Evolutionary conservation across 2,329 filamentous ascomycete species (phyloP).

Genomic region (Ophiosphaerella narmari): DNA sequence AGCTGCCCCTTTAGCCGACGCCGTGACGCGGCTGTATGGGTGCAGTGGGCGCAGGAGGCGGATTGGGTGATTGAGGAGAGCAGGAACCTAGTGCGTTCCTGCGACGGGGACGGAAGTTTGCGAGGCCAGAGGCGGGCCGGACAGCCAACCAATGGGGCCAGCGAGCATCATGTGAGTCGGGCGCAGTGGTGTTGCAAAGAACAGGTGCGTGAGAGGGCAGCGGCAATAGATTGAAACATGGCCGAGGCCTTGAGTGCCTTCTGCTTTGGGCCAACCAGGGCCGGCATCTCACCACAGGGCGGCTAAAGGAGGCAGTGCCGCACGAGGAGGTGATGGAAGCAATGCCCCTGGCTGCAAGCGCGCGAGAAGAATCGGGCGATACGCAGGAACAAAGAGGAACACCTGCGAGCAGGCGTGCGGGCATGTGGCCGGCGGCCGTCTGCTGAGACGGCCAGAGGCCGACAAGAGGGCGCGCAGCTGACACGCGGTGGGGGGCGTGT

Average conservation of each 20-base stretch:
- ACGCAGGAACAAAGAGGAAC: conserved; percentile 20
- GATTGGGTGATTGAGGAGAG: no score
- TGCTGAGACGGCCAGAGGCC: no score
- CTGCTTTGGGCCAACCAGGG: conserved; percentile 25
- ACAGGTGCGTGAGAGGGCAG: conserved; percentile 13
- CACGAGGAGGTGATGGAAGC: not conserved
- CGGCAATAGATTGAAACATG: conserved; percentile 29
- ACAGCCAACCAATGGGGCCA: conserved; percentile 21
- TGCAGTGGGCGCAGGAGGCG: not conserved
- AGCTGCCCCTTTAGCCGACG: conserved; percentile 22
- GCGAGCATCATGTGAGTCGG: conserved; percentile 5
- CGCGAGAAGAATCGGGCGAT: conserved; percentile 31
- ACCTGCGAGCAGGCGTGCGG: not conserved
- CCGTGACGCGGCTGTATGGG: conserved; percentile 15
- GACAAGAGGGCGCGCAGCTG: no score
- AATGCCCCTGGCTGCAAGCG: conserved; percentile 19
- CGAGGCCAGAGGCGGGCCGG: conserved; percentile 20
- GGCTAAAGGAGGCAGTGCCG: conserved; percentile 35
- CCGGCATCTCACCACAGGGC: conserved; percentile 21
- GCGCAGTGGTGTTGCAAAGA: conserved; percentile 2
- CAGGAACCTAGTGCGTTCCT: conserved; percentile 9
- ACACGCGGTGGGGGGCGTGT: no score
- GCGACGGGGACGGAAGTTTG: conserved; percentile 11
- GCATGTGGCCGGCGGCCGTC: not conserved
- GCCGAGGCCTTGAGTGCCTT: conserved; percentile 27